Percentiles rank a stretch among this genome's conserved stretches.
Evolutionary conservation across 2,329 filamentous ascomycete genomes (phyloP).

Genomic region (Grosmannia huntii): DNA sequence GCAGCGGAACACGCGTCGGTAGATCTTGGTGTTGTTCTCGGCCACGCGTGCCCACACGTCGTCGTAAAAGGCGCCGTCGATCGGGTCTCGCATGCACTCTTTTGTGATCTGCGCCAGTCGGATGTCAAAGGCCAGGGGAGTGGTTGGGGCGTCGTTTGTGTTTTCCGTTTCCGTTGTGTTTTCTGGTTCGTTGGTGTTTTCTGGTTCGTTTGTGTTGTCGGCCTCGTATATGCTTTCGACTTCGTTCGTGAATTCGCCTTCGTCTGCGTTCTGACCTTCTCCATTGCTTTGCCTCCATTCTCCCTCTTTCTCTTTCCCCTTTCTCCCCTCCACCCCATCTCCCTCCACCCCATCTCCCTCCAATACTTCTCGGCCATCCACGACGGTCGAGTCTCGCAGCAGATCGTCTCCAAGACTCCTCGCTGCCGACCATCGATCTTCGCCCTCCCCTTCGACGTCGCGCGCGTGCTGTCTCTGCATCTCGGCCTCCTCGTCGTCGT

Average conservation of each 20-base stretch:
- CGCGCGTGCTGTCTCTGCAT: constrained; percentile 44
- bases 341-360: constrained; percentile 25
- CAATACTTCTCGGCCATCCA: constrained; percentile 60
- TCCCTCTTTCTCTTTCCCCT: too few relatives aligned
- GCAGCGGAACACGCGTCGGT: constrained; percentile 84
- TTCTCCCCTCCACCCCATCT: background rate
- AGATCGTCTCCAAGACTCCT: constrained; percentile 45
- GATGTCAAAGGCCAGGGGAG: constrained; percentile 51
- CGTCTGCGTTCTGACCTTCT: too few relatives aligned
- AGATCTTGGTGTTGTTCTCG: constrained; percentile 91
- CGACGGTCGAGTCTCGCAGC: constrained; percentile 58
- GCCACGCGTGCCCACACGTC: constrained; percentile 81
- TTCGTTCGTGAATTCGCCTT: too few relatives aligned
- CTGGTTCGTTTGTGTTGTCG: too few relatives aligned
- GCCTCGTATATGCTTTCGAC: too few relatives aligned
- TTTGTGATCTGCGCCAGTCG: constrained; percentile 62
- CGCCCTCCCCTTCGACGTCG: constrained; percentile 67
- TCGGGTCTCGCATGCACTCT: constrained; percentile 88
- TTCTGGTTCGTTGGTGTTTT: constrained; percentile 38
- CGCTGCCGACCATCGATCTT: constrained; percentile 61
- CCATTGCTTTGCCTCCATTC: too few relatives aligned
- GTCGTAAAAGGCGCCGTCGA: constrained; percentile 70
- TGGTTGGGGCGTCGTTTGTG: constrained; percentile 32
- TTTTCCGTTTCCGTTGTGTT: constrained; percentile 34
- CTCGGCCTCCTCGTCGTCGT: constrained; percentile 12